Conservation (phyloP, 345 rosid genomes). For the Camelina sativa region DNA sequence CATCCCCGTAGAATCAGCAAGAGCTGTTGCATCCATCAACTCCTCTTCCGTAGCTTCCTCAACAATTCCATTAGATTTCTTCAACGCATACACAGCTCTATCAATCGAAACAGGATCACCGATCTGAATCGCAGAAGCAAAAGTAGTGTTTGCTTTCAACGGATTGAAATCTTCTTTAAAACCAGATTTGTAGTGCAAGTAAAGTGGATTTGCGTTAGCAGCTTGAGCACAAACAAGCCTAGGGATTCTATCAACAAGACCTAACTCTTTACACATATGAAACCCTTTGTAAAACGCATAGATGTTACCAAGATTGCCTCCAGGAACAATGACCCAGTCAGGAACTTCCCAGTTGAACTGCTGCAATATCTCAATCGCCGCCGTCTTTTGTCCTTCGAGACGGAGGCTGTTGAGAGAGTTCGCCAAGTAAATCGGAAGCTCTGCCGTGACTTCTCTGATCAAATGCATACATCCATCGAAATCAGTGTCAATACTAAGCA, state of each 20-base stretch:
- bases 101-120: slow-evolving; percentile 90
- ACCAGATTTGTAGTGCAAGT: slow-evolving; percentile 64
- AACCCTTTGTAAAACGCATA: slow-evolving; percentile 89
- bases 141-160: slow-evolving; percentile 62
- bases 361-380: slow-evolving; percentile 87
- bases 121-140: slow-evolving; percentile 90
- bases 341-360: slow-evolving; percentile 92
- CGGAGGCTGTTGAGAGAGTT: slow-evolving; percentile 81
- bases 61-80: slow-evolving; percentile 72
- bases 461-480: slow-evolving; percentile 89
- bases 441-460: slow-evolving; percentile 75
- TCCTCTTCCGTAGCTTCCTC: slow-evolving; percentile 90
- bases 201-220: slow-evolving; percentile 87
- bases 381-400: slow-evolving; percentile 87
- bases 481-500: slow-evolving; percentile 77
- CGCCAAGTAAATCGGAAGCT: slow-evolving; percentile 78
- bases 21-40: slow-evolving; percentile 86
- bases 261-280: slow-evolving; percentile 74
- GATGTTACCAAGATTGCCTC: slow-evolving; percentile 84
- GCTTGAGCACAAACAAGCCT: slow-evolving; percentile 90
- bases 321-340: slow-evolving; percentile 89
- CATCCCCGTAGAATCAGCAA: slow-evolving; percentile 90
- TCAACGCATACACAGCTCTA: slow-evolving; percentile 78
- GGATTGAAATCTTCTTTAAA: slow-evolving; percentile 67
- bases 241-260: slow-evolving; percentile 74